These are phyloP conservation scores for Coemansia sp. DNA, from an alignment of 192 early-diverging fungal genomes.

Conservation along the genomic window DNA sequence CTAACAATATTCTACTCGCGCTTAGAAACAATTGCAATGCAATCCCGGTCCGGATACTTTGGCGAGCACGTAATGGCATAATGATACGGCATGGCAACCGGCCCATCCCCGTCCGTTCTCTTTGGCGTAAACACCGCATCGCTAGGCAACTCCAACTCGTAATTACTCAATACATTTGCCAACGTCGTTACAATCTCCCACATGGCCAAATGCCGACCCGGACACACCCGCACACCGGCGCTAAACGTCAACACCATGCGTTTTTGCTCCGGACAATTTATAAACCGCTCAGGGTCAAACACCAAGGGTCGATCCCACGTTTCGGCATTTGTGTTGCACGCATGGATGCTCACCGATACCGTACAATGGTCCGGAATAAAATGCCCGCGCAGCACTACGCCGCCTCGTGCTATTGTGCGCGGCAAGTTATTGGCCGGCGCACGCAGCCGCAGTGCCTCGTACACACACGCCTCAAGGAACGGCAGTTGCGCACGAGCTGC, in stretches of 20 bases:
- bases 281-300: constrained; percentile 32
- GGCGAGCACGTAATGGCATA: constrained; percentile 25
- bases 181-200: constrained; percentile 37
- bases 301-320: constrained; percentile 22
- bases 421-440: constrained; percentile 32
- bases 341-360: constrained; percentile 26
- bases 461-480: constrained; percentile 45
- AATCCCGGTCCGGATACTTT: constrained; percentile 43
- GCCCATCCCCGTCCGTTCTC: not conserved
- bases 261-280: constrained; percentile 10
- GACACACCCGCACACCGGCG: constrained; percentile 39
- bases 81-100: constrained; percentile 29
- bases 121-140: constrained; percentile 35
- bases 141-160: constrained; percentile 28
- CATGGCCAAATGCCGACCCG: constrained; percentile 40
- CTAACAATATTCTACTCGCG: constrained; percentile 6
- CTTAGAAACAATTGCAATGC: constrained; percentile 30
- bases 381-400: constrained; percentile 29
- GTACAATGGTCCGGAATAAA: constrained; percentile 43
- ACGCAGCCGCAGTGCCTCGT: constrained; percentile 42
- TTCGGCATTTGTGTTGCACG: constrained; percentile 16
- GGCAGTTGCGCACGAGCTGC: constrained; percentile 29
- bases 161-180: constrained; percentile 38
- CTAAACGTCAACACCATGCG: constrained; percentile 38
- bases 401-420: constrained; percentile 30